Evolutionary conservation across 805 yeast species (phyloP).

Genomic region (Wickerhamiella kazuoi): DNA sequence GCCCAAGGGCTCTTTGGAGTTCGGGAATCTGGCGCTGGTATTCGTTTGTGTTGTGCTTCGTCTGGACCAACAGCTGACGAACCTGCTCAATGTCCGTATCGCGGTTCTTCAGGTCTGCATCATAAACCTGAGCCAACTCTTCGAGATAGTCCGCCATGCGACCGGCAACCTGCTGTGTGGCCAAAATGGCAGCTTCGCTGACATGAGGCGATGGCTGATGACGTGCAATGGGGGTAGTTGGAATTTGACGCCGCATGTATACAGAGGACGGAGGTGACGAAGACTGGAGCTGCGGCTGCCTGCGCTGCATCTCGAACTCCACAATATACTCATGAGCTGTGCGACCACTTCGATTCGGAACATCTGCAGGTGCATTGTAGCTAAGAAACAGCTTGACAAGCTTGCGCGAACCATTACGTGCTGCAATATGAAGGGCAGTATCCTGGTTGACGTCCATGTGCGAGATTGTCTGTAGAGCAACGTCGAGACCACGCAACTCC

Average conservation of each 20-base stretch:
- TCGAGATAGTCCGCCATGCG: slow-evolving; percentile 19
- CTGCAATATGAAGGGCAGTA: slow-evolving; percentile 69
- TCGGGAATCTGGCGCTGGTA: slow-evolving; percentile 20
- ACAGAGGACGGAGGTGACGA: slow-evolving; percentile 11
- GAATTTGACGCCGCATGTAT: slow-evolving; percentile 9
- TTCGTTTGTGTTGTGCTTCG: slow-evolving; percentile 26
- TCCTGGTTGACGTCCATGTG: slow-evolving; percentile 72
- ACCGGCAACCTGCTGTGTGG: slow-evolving; percentile 7
- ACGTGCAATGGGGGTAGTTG: slow-evolving; percentile 1
- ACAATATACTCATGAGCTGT: slow-evolving; percentile 24
- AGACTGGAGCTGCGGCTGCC: slow-evolving; percentile 7
- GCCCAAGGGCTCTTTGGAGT: slow-evolving; percentile 17
- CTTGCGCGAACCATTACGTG: slow-evolving; percentile 33
- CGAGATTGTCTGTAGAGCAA: slow-evolving; percentile 32
- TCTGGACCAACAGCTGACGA: slow-evolving; percentile 24
- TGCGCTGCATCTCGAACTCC: slow-evolving; percentile 16
- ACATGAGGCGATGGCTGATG: slow-evolving; percentile 3
- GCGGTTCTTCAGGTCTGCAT: slow-evolving; percentile 35
- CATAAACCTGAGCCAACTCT: slow-evolving; percentile 32
- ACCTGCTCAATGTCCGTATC: slow-evolving; percentile 37
- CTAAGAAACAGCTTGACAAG: slow-evolving; percentile 28
- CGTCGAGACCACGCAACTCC: slow-evolving; percentile 42
- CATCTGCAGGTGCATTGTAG: slow-evolving; percentile 30
- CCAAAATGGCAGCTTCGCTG: slow-evolving; percentile 15
- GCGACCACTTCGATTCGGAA: slow-evolving; percentile 26